Evolutionary conservation across 805 yeast species (phyloP).

Genomic region (Schizosaccharomyces osmophilus): DNA sequence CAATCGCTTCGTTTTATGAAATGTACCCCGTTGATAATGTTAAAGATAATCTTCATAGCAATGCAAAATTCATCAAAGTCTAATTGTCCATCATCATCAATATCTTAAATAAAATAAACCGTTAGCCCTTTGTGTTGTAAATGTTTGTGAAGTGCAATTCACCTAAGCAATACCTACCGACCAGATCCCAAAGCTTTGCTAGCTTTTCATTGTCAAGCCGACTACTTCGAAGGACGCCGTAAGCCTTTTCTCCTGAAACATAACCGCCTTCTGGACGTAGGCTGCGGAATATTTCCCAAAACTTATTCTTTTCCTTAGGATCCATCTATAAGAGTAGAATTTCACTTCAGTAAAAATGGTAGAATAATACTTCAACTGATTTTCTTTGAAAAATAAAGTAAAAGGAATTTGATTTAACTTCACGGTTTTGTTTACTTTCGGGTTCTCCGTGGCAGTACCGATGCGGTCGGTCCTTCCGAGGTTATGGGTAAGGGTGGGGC

Average conservation of each 20-base stretch:
- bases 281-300: slow-evolving; percentile 92
- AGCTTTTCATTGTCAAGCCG: slow-evolving; percentile 55
- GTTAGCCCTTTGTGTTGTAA: not conserved
- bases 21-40: slow-evolving; percentile 51
- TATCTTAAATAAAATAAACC: slow-evolving; percentile 22
- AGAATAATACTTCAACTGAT: too few species aligned
- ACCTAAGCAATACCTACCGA: slow-evolving; percentile 12
- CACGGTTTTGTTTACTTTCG: too few species aligned
- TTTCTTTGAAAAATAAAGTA: too few species aligned
- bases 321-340: not conserved
- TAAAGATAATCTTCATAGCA: slow-evolving; percentile 87
- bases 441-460: too few species aligned
- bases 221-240: slow-evolving; percentile 71
- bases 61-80: slow-evolving; percentile 97
- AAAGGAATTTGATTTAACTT: too few species aligned
- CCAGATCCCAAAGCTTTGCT: slow-evolving; percentile 68
- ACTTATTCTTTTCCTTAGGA: slow-evolving; percentile 54
- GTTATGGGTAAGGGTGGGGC: too few species aligned
- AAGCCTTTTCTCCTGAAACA: slow-evolving; percentile 62
- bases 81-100: slow-evolving; percentile 70
- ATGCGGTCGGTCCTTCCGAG: too few species aligned
- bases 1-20: slow-evolving; percentile 3
- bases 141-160: not conserved
- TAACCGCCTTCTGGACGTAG: slow-evolving; percentile 59
- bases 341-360: too few species aligned